Conservation (phyloP, 2,329 filamentous ascomycete genomes). For the Arthrinium phaeospermum region DNA sequence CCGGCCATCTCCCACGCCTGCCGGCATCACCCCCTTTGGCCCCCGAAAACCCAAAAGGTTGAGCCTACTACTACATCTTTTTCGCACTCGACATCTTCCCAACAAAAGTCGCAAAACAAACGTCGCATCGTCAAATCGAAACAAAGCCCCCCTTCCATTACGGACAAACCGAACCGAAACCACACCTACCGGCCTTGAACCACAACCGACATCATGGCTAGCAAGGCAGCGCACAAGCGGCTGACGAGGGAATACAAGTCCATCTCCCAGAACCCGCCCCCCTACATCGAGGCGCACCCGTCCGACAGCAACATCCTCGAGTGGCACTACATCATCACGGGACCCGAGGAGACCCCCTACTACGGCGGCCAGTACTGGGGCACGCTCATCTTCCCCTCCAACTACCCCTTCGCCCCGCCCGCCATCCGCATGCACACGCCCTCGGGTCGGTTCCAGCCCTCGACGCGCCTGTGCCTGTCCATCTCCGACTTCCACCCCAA, state of each 20-base stretch:
- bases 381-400: slow-evolving; percentile 90
- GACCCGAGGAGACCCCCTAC: slow-evolving; percentile 92
- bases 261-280: slow-evolving; percentile 76
- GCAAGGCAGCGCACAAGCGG: slow-evolving; percentile 74
- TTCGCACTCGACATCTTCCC: not conserved
- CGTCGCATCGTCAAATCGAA: not conserved
- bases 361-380: slow-evolving; percentile 98
- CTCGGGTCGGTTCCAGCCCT: slow-evolving; percentile 92
- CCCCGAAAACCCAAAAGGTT: not conserved
- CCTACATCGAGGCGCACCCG: slow-evolving; percentile 87
- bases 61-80: not conserved
- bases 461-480: slow-evolving; percentile 88
- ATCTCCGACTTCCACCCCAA: slow-evolving; percentile 98
- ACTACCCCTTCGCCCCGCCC: slow-evolving; percentile 96
- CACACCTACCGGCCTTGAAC: not conserved
- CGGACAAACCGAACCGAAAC: not conserved
- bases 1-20: not conserved
- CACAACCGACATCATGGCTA: slow-evolving; percentile 60
- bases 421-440: slow-evolving; percentile 99
- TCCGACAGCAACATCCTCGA: slow-evolving; percentile 92
- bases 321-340: slow-evolving; percentile 97
- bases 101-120: not conserved
- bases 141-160: not conserved
- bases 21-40: not conserved
- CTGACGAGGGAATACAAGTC: slow-evolving; percentile 70